A percentile compares a stretch with the other conserved stretches of the same genome.
phyloP scores from a whole-genome alignment of 257 asterid species.

The Solanum sparsipilum region DNA sequence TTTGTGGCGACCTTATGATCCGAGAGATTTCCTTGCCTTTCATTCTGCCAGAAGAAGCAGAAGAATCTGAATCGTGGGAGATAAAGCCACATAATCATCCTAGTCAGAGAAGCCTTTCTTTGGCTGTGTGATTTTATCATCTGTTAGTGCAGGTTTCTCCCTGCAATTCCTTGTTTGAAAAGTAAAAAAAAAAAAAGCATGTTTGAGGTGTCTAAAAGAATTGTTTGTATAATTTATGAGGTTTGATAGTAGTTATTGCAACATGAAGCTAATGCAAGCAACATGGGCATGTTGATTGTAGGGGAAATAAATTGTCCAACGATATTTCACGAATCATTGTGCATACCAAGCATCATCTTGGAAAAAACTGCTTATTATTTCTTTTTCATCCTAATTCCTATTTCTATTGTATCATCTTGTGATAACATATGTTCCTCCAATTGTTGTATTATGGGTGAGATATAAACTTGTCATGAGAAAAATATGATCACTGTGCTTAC shows the following conservation, averaged over 20 bases:
- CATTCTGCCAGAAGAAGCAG: conserved; percentile 46
- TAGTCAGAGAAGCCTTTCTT: conserved; percentile 60
- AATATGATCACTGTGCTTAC: neutral
- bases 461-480: neutral
- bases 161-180: neutral
- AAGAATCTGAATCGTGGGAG: conserved; percentile 74
- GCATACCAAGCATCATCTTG: neutral
- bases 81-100: conserved; percentile 48
- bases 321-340: neutral
- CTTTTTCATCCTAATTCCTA: neutral
- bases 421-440: neutral
- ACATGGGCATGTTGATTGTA: neutral
- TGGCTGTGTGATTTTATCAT: conserved; percentile 19
- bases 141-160: neutral
- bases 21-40: conserved; percentile 78
- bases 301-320: neutral
- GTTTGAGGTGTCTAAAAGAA: neutral
- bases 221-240: neutral
- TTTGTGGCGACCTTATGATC: conserved; percentile 88
- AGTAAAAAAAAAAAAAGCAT: neutral
- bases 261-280: neutral
- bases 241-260: neutral
- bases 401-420: neutral
- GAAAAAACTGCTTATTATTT: neutral
- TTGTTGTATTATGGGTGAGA: neutral